Conservation (phyloP, 148 eudicot genomes). For the Hydrangea macrophylla region DNA sequence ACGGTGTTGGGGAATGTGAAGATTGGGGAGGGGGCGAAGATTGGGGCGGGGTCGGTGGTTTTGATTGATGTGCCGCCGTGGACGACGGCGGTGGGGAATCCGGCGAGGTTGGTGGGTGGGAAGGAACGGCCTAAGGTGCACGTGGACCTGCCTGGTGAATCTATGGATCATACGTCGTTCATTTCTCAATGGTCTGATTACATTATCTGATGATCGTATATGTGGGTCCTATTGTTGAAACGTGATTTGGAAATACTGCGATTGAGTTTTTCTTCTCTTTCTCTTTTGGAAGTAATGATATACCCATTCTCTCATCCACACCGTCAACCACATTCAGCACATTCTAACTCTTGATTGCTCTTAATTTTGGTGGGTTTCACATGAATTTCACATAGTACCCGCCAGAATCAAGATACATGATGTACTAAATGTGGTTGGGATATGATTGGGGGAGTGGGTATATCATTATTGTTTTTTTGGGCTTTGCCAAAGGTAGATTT, state of each 20-base stretch:
- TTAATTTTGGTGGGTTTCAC: no score
- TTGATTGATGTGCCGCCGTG: slow-evolving; percentile 49
- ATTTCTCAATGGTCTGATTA: slow-evolving; percentile 32
- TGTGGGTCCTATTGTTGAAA: neutral
- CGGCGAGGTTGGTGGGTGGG: slow-evolving; percentile 46
- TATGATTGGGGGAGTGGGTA: no score
- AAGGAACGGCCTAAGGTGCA: slow-evolving; percentile 40
- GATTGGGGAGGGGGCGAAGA: slow-evolving; percentile 49
- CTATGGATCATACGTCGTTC: slow-evolving; percentile 54
- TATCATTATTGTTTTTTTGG: no score
- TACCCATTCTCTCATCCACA: no score
- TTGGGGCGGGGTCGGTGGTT: slow-evolving; percentile 50
- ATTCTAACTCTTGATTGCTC: no score
- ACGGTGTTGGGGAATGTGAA: slow-evolving; percentile 38
- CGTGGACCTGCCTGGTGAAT: slow-evolving; percentile 45
- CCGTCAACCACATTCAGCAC: no score
- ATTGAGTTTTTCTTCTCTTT: neutral
- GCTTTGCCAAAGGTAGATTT: no score
- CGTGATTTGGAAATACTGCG: no score
- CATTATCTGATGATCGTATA: slow-evolving; percentile 8
- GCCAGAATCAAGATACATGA: no score
- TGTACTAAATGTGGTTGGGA: no score
- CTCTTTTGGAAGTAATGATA: no score
- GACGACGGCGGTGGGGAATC: slow-evolving; percentile 55
- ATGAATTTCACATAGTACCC: no score